A percentile compares a stretch with the other conserved stretches of the same genome.
These are phyloP conservation scores for Sporormia fimetaria DNA, from an alignment of 495 filamentous ascomycete genomes.

Conservation along the genomic window DNA sequence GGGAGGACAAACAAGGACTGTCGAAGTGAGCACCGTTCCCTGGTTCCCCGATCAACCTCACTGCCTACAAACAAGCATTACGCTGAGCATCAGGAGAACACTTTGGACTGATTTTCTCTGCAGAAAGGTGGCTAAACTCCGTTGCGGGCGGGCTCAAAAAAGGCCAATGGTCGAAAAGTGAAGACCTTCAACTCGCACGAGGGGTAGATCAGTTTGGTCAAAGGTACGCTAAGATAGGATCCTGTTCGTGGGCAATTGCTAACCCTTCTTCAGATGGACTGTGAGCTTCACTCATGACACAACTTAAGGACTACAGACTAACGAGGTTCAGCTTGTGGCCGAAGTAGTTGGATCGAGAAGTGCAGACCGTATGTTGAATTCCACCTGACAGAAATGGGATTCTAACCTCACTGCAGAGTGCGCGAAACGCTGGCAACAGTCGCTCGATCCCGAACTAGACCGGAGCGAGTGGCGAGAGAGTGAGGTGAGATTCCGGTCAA, in stretches of 20 bases:
- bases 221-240: conserved; percentile 12
- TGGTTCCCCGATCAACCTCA: no score
- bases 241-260: no score
- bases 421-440: conserved; percentile 36
- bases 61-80: no score
- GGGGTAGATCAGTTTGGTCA: conserved; percentile 32
- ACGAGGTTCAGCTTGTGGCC: conserved; percentile 17
- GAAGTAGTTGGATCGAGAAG: conserved; percentile 27
- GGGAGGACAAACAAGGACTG: conserved; percentile 38
- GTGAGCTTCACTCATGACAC: no score
- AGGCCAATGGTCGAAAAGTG: conserved; percentile 34
- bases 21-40: no score
- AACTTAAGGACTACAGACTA: no score
- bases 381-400: conserved; percentile 1
- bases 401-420: conserved; percentile 30
- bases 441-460: conserved; percentile 34
- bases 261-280: no score
- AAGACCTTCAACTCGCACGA: conserved; percentile 30
- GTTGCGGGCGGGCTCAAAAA: conserved; percentile 36
- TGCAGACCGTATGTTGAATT: conserved; percentile 30
- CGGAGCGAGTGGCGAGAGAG: conserved; percentile 32
- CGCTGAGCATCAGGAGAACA: no score
- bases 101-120: no score
- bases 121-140: conserved; percentile 36
- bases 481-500: conserved; percentile 29